These are phyloP conservation scores for Neurospora pannonica DNA, from an alignment of 495 filamentous ascomycete species.

Conservation along the genomic window DNA sequence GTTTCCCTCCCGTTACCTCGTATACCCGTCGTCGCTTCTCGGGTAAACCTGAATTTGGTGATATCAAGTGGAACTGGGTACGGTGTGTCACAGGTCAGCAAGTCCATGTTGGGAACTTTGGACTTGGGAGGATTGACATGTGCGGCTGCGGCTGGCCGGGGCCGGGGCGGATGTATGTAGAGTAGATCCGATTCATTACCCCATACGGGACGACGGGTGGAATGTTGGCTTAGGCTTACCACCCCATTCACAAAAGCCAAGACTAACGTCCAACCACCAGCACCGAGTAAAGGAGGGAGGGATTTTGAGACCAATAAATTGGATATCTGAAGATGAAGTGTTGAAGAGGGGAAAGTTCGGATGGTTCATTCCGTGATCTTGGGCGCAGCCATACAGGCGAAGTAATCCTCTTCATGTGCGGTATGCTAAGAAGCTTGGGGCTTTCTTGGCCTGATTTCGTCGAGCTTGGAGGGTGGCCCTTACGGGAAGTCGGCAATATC, in stretches of 20 bases:
- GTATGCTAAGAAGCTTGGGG: neutral
- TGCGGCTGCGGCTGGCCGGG: neutral
- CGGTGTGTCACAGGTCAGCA: neutral
- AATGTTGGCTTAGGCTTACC: neutral
- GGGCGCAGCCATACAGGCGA: neutral
- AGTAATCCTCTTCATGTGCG: neutral
- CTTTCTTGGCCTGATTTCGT: neutral
- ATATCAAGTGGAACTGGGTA: neutral
- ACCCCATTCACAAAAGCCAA: neutral
- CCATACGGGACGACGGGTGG: neutral
- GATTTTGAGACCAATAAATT: neutral
- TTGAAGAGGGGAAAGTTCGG: neutral
- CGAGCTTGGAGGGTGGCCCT: neutral
- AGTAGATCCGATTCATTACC: neutral
- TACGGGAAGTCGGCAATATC: neutral
- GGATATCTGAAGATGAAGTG: neutral
- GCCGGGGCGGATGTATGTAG: neutral
- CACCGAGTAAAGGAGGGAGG: neutral
- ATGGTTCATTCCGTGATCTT: neutral
- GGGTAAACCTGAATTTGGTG: neutral
- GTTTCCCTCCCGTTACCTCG: neutral
- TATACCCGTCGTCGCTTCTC: neutral
- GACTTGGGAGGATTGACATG: neutral
- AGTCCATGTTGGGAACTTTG: neutral
- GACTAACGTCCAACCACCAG: neutral